These are phyloP conservation scores for Vaccinium corymbosum DNA, from an alignment of 148 eudicot species.

Conservation along the genomic window DNA sequence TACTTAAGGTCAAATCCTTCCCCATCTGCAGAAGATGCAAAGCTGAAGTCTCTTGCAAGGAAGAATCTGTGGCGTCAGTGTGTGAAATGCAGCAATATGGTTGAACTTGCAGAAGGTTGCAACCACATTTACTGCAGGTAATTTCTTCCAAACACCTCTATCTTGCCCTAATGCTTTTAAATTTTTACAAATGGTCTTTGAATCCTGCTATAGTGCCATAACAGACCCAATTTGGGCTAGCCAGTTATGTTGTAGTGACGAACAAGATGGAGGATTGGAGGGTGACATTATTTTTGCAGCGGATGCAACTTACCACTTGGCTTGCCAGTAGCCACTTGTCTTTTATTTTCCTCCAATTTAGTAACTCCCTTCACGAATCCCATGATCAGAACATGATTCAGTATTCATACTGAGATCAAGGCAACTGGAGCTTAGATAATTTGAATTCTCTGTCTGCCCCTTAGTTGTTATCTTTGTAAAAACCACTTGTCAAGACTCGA, in stretches of 20 bases:
- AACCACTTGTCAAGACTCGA: not conserved
- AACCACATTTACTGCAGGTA: conserved; percentile 89
- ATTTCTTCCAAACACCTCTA: conserved; percentile 6
- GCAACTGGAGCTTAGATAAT: not conserved
- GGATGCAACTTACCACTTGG: not conserved
- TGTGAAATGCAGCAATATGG: conserved; percentile 68
- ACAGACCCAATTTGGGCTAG: not conserved
- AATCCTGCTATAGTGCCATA: not conserved
- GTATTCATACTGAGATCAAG: not conserved
- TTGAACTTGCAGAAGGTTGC: conserved; percentile 74
- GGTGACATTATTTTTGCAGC: not conserved
- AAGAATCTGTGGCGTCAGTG: conserved; percentile 71
- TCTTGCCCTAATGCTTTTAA: not conserved
- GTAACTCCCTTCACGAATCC: not conserved
- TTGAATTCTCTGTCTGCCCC: not conserved
- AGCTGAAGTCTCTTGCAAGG: conserved; percentile 53
- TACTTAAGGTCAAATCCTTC: conserved; percentile 42
- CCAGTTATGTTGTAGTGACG: not conserved
- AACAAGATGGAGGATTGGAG: not conserved
- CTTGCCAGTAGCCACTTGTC: not conserved
- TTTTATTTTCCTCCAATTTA: not conserved
- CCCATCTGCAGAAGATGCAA: conserved; percentile 42
- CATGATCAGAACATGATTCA: not conserved
- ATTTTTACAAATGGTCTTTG: not conserved
- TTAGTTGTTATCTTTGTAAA: not conserved